Conservation (phyloP, 345 rosid genomes). For the Salix purpurea region DNA sequence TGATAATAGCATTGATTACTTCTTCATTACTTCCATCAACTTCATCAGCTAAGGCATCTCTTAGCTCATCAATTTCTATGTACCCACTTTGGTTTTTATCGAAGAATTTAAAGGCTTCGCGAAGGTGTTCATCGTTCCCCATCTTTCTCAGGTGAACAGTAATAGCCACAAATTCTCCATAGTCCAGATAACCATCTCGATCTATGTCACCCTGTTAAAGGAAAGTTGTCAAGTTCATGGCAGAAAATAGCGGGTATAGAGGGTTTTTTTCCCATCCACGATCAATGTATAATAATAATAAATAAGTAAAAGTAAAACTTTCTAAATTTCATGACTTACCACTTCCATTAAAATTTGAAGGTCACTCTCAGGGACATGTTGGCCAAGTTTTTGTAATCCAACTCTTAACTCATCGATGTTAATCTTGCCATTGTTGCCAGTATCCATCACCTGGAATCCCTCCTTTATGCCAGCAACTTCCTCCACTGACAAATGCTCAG, state of each 20-base stretch:
- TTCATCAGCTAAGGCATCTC: slow-evolving; percentile 25
- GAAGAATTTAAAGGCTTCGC: slow-evolving; percentile 25
- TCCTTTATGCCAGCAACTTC: slow-evolving; percentile 36
- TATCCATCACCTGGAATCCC: slow-evolving; percentile 30
- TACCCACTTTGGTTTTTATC: slow-evolving; percentile 27
- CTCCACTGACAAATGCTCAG: slow-evolving; percentile 33
- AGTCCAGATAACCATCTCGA: slow-evolving; percentile 28
- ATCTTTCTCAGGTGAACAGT: slow-evolving; percentile 30
- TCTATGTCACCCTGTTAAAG: slow-evolving; percentile 29
- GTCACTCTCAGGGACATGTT: slow-evolving; percentile 24
- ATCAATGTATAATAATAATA: background rate
- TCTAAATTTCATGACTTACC: slow-evolving; percentile 14
- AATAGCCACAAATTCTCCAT: slow-evolving; percentile 27
- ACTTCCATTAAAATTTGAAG: slow-evolving; percentile 32
- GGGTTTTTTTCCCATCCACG: background rate
- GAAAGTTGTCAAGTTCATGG: background rate
- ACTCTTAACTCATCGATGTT: slow-evolving; percentile 25
- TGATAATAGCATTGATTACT: slow-evolving; percentile 20
- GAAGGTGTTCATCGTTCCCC: slow-evolving; percentile 34
- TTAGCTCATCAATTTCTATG: slow-evolving; percentile 32
- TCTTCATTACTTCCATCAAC: slow-evolving; percentile 21
- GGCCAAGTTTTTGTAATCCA: slow-evolving; percentile 32
- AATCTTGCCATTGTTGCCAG: slow-evolving; percentile 27
- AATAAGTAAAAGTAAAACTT: background rate
- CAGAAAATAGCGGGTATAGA: background rate